Evolutionary conservation across 1,284 basidiomycete species (phyloP), one percentile per base, ranked within the genome.

Genomic region (Naganishia sp.): DNA sequence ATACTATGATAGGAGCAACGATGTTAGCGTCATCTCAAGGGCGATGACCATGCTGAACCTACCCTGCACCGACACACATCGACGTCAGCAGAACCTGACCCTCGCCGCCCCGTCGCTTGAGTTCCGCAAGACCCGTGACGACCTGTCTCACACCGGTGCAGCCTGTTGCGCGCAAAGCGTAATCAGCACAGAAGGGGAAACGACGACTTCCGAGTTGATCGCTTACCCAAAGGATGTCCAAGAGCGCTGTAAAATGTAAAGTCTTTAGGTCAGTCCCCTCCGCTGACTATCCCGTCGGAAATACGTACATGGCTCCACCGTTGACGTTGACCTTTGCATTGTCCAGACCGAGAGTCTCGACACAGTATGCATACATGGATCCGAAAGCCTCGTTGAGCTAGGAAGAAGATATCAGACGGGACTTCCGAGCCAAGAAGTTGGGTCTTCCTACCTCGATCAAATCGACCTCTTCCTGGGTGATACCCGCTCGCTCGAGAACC

Each of bases 241-340:
- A 73, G 63, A n/a, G 72, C 71, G 42, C 55, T 67, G 31, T 10
- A 2, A 44, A 54, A 54, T 2, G 28, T 3, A 13, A 52, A 46
- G n/a, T 55, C n/a, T 1, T 7, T 39, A 49, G 33, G 31, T 43
- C 39, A 28, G 23, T 15, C 25, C 2, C 18, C 6, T 46, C 1
- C 18, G 16, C 9, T n/a, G 33, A 6, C 43, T 33, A 15, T 39
- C 9, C 6, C 13, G 2, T 7, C 31, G 13, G 25, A 11, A 6
- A 33, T 16, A 18, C 68, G 56, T 44, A 69, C 68, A 90, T 90
- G 0, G 90, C 90, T 1, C 92, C 90, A 31, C 90, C 90, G 69
- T 92, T 90, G 11, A 90, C 88, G 71, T 92, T 91, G 31, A 90
- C 86, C 81, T 89, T 90, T 73, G 86, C 85, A 66, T 82, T 84